These are phyloP conservation scores for Hawksworthiomyces lignivorus DNA, from an alignment of 2,329 filamentous ascomycete species.

Conservation along the genomic window DNA sequence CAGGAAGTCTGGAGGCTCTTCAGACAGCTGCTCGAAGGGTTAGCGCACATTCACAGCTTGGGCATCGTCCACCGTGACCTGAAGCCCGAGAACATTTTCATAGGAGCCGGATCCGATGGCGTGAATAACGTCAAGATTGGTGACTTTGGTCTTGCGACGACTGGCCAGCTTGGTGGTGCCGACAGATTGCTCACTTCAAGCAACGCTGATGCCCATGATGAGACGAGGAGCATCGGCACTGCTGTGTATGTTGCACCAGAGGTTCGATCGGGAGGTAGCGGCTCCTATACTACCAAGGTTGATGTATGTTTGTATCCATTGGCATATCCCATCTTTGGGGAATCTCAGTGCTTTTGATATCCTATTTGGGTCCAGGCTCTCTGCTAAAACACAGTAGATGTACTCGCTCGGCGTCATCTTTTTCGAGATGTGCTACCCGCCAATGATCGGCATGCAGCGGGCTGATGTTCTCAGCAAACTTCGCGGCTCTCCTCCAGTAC, in stretches of 20 bases:
- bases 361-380: too few species aligned
- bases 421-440: slow-evolving; percentile 86
- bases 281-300: slow-evolving; percentile 85
- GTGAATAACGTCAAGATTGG: slow-evolving; percentile 90
- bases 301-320: slow-evolving; percentile 51
- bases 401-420: slow-evolving; percentile 96
- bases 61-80: slow-evolving; percentile 94
- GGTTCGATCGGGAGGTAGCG: slow-evolving; percentile 65
- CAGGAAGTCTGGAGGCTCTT: slow-evolving; percentile 86
- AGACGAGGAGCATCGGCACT: slow-evolving; percentile 68
- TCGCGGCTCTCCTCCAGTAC: slow-evolving; percentile 55
- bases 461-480: slow-evolving; percentile 59
- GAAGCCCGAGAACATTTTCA: slow-evolving; percentile 97
- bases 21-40: slow-evolving; percentile 80
- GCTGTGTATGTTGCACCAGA: slow-evolving; percentile 92
- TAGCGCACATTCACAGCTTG: slow-evolving; percentile 81
- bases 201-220: slow-evolving; percentile 47
- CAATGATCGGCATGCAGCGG: slow-evolving; percentile 56
- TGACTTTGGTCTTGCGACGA: slow-evolving; percentile 91
- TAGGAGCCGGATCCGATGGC: slow-evolving; percentile 59
- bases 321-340: background rate
- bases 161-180: slow-evolving; percentile 50
- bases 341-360: background rate
- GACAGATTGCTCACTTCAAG: slow-evolving; percentile 14
- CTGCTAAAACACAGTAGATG: slow-evolving; percentile 52